Conservation (phyloP, 2,329 filamentous ascomycete genomes). For the Colletotrichum tamarilloi region DNA sequence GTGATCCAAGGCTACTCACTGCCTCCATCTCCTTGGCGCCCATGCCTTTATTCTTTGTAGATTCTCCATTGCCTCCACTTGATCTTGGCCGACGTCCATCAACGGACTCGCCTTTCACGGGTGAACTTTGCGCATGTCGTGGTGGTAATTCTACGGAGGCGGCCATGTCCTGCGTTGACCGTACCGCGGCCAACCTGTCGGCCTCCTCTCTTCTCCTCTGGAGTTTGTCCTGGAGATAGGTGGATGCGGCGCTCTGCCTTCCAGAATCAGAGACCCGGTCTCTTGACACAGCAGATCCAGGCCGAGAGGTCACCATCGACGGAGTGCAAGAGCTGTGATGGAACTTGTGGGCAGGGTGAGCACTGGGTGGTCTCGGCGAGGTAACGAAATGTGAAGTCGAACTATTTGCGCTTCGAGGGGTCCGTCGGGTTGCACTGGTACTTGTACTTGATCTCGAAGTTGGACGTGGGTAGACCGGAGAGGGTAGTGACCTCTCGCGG, state of each 20-base stretch:
- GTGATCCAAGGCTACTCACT: conserved; percentile 48
- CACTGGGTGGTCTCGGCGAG: conserved; percentile 47
- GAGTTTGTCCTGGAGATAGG: conserved; percentile 66
- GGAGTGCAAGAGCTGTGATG: conserved; percentile 53
- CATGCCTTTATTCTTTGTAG: conserved; percentile 62
- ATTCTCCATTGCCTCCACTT: conserved; percentile 52
- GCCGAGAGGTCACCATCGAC: conserved; percentile 47
- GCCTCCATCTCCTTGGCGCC: conserved; percentile 77
- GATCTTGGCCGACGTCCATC: conserved; percentile 56
- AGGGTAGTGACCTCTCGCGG: conserved; percentile 27
- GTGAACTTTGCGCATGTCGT: conserved; percentile 51
- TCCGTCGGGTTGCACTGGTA: conserved; percentile 37
- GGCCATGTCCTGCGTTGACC: conserved; percentile 50
- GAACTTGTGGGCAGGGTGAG: conserved; percentile 52
- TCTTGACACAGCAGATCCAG: conserved; percentile 53
- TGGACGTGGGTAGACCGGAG: conserved; percentile 49
- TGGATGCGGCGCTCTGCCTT: conserved; percentile 56
- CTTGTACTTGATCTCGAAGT: conserved; percentile 57
- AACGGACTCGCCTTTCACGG: conserved; percentile 46
- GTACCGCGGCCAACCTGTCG: conserved; percentile 52
- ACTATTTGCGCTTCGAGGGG: conserved; percentile 55
- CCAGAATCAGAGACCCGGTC: conserved; percentile 54
- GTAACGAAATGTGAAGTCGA: conserved; percentile 53
- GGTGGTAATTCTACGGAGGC: conserved; percentile 49
- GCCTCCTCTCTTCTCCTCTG: conserved; percentile 61